Evolutionary conservation across 164 flowering plant species (phyloP), one percentile per base, ranked within the genome.

Genomic region (Cinnamomum chago): DNA sequence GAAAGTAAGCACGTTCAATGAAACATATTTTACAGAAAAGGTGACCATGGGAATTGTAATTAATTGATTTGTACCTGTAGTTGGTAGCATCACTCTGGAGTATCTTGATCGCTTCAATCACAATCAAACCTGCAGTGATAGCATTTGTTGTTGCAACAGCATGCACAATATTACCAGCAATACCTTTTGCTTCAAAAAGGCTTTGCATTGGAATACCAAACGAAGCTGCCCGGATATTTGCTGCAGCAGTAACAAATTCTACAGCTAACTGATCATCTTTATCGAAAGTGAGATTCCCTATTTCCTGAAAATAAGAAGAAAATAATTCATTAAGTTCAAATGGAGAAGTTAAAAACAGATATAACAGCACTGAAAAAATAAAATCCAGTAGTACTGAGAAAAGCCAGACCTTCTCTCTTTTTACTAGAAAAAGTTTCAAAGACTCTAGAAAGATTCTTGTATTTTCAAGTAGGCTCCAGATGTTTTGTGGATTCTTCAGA

Each of bases 81-180:
- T 76, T 91, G 18, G 82, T 77, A 58, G 83, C 65, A 78, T 88
- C 91, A 78, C 79, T 80, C 70, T 82, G 88, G 76, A 96, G 90
- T 75, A 96, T 93, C 86, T 96, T 96, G 74, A 94, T 96, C 72
- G 99, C 94, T 87, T 96, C 99, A 73, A 92, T 90, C 69, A 94
- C 98, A 81, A 96, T 91, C 84, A 96, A 81, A 14, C 99, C 98
- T 75, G 99, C 97, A 78, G 93, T 83, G 62, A 93, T 83, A 51
- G 99, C 99, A 91, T 95, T 95, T 68, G 99, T 95, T 73, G 99
- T 93, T 47, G 99, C 99, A 85, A 95, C 94, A 76, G 98, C 99
- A 84, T 95, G 99, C 55, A 95, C 95, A 78, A 96, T 96, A 75
- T 92, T 96, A 25, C 99, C 99, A 74, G 99, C 98, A 80, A 96